A percentile compares a stretch with the other conserved stretches of the same genome.
These are phyloP conservation scores for Xylaria flabelliformis DNA, from an alignment of 495 filamentous ascomycete species.

Conservation along the genomic window DNA sequence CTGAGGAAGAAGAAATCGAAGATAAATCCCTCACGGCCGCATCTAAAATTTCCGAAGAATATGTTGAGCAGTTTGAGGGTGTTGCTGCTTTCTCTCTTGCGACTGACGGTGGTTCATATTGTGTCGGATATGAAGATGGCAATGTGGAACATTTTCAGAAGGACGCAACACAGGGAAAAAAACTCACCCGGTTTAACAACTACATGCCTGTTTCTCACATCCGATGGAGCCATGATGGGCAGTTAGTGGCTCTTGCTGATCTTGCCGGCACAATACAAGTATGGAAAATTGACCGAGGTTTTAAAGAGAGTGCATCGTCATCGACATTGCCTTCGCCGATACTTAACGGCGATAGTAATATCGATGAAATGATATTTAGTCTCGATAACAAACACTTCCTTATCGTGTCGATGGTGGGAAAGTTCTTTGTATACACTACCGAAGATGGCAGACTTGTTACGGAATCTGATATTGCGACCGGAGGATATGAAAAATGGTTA, in stretches of 20 bases:
- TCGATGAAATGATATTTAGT: not conserved
- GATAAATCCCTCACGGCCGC: not conserved
- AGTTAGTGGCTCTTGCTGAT: not conserved
- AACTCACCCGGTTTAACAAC: not conserved
- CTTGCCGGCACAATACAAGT: not conserved
- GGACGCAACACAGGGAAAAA: not conserved
- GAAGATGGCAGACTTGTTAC: not conserved
- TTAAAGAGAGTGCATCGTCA: not conserved
- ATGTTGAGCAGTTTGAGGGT: not conserved
- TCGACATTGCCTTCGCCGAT: not conserved
- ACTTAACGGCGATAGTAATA: not conserved
- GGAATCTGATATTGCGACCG: not conserved
- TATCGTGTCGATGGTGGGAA: not conserved
- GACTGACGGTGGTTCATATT: not conserved
- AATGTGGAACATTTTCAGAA: not conserved
- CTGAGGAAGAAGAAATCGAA: not conserved
- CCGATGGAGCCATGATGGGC: conserved; percentile 8
- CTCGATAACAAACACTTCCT: not conserved
- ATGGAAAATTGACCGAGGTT: not conserved
- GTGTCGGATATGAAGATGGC: conserved; percentile 12
- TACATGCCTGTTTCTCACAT: not conserved
- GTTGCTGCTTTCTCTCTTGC: conserved; percentile 30
- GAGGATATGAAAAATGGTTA: not conserved
- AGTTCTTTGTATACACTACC: not conserved
- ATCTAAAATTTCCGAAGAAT: not conserved